Percentiles rank a stretch among this genome's conserved stretches.
Evolutionary conservation across 208 protist species (phyloP).

Genomic region (Acanthamoeba healyi): DNA sequence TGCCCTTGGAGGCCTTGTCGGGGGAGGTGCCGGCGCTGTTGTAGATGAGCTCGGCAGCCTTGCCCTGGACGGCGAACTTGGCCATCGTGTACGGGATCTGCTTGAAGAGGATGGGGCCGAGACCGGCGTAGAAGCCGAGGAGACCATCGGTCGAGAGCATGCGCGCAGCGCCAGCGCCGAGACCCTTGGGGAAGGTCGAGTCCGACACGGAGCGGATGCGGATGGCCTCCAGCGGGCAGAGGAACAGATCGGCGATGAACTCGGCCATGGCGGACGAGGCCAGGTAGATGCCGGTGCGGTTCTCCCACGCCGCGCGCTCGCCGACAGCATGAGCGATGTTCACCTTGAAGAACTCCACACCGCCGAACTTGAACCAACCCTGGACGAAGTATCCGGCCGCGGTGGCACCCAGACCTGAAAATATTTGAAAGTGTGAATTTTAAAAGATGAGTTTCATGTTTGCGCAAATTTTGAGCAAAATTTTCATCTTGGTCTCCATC

Average conservation of each 20-base stretch:
- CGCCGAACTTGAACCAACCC: slow-evolving; percentile 91
- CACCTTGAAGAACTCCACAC: slow-evolving; percentile 91
- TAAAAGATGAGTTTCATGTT: no score
- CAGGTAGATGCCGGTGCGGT: slow-evolving; percentile 81
- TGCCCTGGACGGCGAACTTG: slow-evolving; percentile 92
- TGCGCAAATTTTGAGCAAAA: no score
- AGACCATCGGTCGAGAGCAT: slow-evolving; percentile 77
- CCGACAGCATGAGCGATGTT: slow-evolving; percentile 91
- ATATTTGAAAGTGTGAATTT: no score
- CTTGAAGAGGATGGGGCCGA: slow-evolving; percentile 91
- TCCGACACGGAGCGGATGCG: slow-evolving; percentile 88
- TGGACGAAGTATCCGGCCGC: slow-evolving; percentile 90
- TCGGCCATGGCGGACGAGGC: slow-evolving; percentile 85
- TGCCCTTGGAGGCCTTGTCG: slow-evolving; percentile 57
- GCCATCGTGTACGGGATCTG: slow-evolving; percentile 94
- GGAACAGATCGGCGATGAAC: slow-evolving; percentile 90
- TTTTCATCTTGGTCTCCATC: no score
- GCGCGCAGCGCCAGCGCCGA: slow-evolving; percentile 73
- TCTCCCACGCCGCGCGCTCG: slow-evolving; percentile 82
- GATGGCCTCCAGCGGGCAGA: slow-evolving; percentile 88
- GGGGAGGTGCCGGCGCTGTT: slow-evolving; percentile 27
- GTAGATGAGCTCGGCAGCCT: slow-evolving; percentile 88
- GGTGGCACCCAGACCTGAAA: slow-evolving; percentile 87
- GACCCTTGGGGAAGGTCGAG: slow-evolving; percentile 77
- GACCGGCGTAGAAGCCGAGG: slow-evolving; percentile 89